Conservation (phyloP, 768 basidiomycete species). For the Podaxis sp. region DNA sequence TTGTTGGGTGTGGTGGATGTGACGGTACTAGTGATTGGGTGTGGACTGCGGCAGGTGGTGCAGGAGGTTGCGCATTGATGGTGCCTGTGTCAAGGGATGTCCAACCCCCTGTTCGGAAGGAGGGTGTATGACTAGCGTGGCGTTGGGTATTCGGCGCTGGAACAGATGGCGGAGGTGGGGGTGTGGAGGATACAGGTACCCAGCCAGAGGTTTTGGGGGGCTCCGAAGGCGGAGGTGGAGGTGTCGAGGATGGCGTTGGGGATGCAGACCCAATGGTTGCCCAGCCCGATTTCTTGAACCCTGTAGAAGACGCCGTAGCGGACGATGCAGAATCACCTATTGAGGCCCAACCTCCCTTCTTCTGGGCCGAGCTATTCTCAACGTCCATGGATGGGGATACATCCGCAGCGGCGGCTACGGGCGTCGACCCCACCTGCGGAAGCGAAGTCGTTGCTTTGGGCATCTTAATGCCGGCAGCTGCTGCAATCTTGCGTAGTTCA, state of each 20-base stretch:
- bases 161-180: conserved; percentile 19
- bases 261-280: conserved; percentile 38
- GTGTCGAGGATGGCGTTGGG: conserved; percentile 10
- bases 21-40: conserved; percentile 25
- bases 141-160: background rate
- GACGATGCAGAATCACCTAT: conserved; percentile 25
- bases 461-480: conserved; percentile 78
- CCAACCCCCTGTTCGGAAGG: conserved; percentile 66
- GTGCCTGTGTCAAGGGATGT: conserved; percentile 59
- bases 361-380: conserved; percentile 29
- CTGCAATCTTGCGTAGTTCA: conserved; percentile 80
- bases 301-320: conserved; percentile 24
- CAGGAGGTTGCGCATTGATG: conserved; percentile 25
- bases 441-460: conserved; percentile 31
- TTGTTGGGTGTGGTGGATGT: conserved; percentile 20
- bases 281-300: conserved; percentile 52
- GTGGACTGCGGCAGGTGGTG: conserved; percentile 18
- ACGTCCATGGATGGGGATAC: conserved; percentile 20
- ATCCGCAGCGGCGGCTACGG: conserved; percentile 22
- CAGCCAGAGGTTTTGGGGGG: conserved; percentile 15
- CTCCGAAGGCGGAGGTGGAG: conserved; percentile 19
- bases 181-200: conserved; percentile 14
- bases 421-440: conserved; percentile 18
- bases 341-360: conserved; percentile 53
- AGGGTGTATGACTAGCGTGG: conserved; percentile 33